Conservation (phyloP, 2,329 filamentous ascomycete genomes). For the Cryphonectria carpinicola region DNA sequence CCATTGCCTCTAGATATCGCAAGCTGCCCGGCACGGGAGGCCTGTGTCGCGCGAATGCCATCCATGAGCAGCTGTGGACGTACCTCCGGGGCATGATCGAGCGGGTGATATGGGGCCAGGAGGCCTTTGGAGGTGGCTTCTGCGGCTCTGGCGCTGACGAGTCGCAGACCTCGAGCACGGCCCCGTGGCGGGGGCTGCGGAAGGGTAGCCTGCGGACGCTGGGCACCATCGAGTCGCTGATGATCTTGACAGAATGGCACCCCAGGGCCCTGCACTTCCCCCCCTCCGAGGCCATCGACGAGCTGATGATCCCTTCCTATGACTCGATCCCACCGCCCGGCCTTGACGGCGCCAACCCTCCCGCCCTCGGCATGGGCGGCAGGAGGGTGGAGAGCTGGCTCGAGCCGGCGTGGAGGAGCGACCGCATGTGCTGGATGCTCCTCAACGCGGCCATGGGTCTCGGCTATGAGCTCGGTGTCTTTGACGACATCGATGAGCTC, state of each 20-base stretch:
- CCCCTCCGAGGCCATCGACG: slow-evolving; percentile 73
- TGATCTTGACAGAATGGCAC: slow-evolving; percentile 97
- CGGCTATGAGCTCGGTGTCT: slow-evolving; percentile 92
- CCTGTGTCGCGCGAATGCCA: slow-evolving; percentile 82
- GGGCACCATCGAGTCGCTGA: slow-evolving; percentile 90
- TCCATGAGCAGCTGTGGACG: slow-evolving; percentile 94
- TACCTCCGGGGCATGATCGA: slow-evolving; percentile 96
- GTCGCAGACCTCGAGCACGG: slow-evolving; percentile 67
- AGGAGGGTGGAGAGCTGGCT: slow-evolving; percentile 93
- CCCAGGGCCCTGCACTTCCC: slow-evolving; percentile 94
- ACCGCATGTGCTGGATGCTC: slow-evolving; percentile 98
- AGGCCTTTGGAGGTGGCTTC: slow-evolving; percentile 90
- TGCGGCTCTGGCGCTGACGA: slow-evolving; percentile 72
- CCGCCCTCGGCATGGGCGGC: slow-evolving; percentile 69
- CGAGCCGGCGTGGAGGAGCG: slow-evolving; percentile 91
- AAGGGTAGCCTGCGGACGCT: slow-evolving; percentile 85
- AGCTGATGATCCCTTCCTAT: slow-evolving; percentile 66
- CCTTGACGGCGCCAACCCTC: slow-evolving; percentile 44
- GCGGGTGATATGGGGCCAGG: slow-evolving; percentile 91
- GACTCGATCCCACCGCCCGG: slow-evolving; percentile 42
- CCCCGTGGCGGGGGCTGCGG: slow-evolving; percentile 70
- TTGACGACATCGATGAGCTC: slow-evolving; percentile 82
- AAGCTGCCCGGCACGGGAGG: slow-evolving; percentile 79
- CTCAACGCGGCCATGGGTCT: slow-evolving; percentile 88
- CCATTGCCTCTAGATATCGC: slow-evolving; percentile 87